phyloP scores from a whole-genome alignment of 345 rosid species.

The Ricinus communis region DNA sequence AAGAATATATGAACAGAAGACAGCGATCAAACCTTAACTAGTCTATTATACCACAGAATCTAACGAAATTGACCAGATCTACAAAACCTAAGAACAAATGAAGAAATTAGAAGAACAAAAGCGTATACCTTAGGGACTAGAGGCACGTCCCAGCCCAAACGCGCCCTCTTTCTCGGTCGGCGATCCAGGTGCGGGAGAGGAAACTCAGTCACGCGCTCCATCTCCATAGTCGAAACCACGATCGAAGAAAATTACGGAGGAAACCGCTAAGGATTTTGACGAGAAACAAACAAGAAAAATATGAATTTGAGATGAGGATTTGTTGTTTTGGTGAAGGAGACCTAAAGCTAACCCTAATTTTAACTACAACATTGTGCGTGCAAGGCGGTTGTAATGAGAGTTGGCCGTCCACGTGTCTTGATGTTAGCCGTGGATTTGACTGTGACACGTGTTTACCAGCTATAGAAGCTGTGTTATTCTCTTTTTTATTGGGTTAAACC shows the following conservation, averaged over 20 bases:
- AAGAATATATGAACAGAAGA: neutral
- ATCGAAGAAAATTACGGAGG: neutral
- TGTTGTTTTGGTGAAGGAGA: neutral
- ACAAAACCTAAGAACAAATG: neutral
- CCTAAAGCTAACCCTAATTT: slow-evolving; percentile 47
- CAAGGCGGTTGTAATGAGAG: slow-evolving; percentile 29
- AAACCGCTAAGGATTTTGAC: neutral
- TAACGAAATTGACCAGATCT: slow-evolving; percentile 10
- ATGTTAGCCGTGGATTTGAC: slow-evolving; percentile 18
- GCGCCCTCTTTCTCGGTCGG: slow-evolving; percentile 85
- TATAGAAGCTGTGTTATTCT: too few relatives aligned
- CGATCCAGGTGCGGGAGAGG: slow-evolving; percentile 72
- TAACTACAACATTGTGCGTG: slow-evolving; percentile 19
- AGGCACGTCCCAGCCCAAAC: slow-evolving; percentile 91
- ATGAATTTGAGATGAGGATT: neutral
- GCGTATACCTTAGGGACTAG: slow-evolving; percentile 56
- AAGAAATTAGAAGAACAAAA: slow-evolving; percentile 2
- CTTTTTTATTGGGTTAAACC: slow-evolving; percentile 10
- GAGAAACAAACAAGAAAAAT: neutral
- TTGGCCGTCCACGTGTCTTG: slow-evolving; percentile 53
- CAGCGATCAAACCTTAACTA: neutral
- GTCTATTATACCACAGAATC: neutral
- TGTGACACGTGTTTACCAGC: neutral
- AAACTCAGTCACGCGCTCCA: slow-evolving; percentile 72
- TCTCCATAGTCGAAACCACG: slow-evolving; percentile 55